Conservation (phyloP, 2,329 filamentous ascomycete genomes). For the Aspergillus costaricaensis region DNA sequence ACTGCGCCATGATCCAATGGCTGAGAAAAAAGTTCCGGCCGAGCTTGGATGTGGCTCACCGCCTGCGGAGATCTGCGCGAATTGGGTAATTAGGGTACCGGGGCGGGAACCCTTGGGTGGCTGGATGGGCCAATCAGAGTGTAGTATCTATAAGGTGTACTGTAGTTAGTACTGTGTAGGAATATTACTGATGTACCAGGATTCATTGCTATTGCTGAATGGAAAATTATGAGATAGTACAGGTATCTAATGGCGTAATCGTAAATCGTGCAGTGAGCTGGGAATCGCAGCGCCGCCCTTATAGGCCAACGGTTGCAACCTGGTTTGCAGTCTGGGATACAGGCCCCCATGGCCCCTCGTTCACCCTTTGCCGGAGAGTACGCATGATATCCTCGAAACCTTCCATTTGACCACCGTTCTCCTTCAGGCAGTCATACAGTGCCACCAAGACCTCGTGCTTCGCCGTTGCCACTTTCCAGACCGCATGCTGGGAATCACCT, state of each 20-base stretch:
- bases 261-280: not conserved
- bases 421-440: conserved; percentile 49
- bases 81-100: conserved; percentile 18
- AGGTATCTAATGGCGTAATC: not conserved
- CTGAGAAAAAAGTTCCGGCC: conserved; percentile 9
- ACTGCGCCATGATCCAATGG: not conserved
- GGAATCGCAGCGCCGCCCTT: not conserved
- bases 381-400: conserved; percentile 44
- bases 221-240: not conserved
- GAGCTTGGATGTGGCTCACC: conserved; percentile 21
- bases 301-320: conserved; percentile 42
- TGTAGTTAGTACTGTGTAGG: no score
- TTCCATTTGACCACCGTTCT: conserved; percentile 31
- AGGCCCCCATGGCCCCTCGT: conserved; percentile 46
- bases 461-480: conserved; percentile 58
- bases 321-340: conserved; percentile 32
- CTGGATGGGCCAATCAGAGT: not conserved
- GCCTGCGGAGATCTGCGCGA: conserved; percentile 17
- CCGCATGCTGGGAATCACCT: conserved; percentile 58
- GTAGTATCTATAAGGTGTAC: no score
- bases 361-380: conserved; percentile 43
- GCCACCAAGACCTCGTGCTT: conserved; percentile 59
- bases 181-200: no score
- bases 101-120: conserved; percentile 6
- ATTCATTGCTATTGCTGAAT: no score